These are phyloP conservation scores for Soucietia sequanensis DNA, from an alignment of 805 yeast species.

Conservation along the genomic window DNA sequence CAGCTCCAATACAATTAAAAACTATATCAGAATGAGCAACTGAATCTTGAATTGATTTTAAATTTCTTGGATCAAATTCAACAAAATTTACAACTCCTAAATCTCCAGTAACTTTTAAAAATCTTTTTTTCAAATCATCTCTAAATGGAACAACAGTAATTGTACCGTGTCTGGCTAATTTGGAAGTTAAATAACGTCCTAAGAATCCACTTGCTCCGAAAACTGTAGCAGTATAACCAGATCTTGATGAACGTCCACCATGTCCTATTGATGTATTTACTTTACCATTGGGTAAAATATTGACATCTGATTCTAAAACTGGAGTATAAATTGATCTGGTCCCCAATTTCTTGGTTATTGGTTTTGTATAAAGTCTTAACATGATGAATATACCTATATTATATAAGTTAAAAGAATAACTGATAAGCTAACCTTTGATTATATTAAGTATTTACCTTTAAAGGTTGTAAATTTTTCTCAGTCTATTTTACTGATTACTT, in stretches of 20 bases:
- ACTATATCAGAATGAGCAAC: constrained; percentile 83
- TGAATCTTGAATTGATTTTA: constrained; percentile 70
- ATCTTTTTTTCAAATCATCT: constrained; percentile 74
- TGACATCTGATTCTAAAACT: constrained; percentile 55
- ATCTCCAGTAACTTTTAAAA: constrained; percentile 80
- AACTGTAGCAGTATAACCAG: constrained; percentile 86
- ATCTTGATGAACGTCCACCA: constrained; percentile 82
- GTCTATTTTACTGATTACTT: too few species aligned
- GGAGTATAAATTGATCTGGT: constrained; percentile 39
- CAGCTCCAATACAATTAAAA: constrained; percentile 74
- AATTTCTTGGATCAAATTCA: constrained; percentile 79
- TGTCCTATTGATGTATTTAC: constrained; percentile 68
- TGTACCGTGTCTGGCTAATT: constrained; percentile 82
- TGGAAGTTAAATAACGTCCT: constrained; percentile 69
- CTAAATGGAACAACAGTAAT: constrained; percentile 74
- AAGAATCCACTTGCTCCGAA: constrained; percentile 81
- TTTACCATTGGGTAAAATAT: constrained; percentile 73
- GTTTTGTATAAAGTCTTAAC: constrained; percentile 24
- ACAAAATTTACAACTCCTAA: constrained; percentile 83
- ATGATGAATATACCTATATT: constrained; percentile 11
- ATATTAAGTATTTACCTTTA: too few species aligned
- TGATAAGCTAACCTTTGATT: too few species aligned
- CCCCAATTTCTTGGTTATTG: constrained; percentile 14
- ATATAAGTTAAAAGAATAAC: too few species aligned
- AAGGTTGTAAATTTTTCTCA: too few species aligned